Conservation (phyloP, 108 stramenopile species). For the Pseudonitzschia pungens region DNA sequence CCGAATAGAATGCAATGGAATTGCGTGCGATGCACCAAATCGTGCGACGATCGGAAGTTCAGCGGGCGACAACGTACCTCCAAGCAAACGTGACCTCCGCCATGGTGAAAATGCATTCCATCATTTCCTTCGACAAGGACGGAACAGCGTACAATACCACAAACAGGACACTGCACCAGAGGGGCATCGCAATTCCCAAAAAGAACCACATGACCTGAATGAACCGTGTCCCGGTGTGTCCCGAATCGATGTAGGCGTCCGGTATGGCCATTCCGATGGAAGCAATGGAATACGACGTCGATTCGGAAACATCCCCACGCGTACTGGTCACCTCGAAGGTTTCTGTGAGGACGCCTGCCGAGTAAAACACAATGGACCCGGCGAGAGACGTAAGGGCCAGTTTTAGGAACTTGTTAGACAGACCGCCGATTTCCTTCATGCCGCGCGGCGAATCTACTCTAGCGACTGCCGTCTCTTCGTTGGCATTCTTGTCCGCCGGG, state of each 20-base stretch:
- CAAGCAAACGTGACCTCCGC: conserved; percentile 77
- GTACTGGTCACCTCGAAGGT: conserved; percentile 65
- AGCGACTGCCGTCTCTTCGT: no score
- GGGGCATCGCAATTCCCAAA: conserved; percentile 71
- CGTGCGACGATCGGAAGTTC: no score
- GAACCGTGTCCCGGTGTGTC: conserved; percentile 52
- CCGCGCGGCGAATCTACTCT: no score
- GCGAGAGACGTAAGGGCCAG: conserved; percentile 33
- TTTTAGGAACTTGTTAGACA: conserved; percentile 35
- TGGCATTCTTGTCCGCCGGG: conserved; percentile 25
- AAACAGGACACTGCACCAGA: conserved; percentile 54
- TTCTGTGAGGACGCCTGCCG: conserved; percentile 46
- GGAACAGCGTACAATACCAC: conserved; percentile 62
- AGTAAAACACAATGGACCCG: conserved; percentile 31
- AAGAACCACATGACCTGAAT: conserved; percentile 77
- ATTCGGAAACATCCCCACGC: conserved; percentile 49
- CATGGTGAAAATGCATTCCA: conserved; percentile 59
- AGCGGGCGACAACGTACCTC: conserved; percentile 30
- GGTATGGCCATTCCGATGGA: conserved; percentile 70
- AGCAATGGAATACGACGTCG: conserved; percentile 59
- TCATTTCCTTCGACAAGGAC: conserved; percentile 34
- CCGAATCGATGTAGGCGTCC: conserved; percentile 41
- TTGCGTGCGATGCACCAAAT: no score
- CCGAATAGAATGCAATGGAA: no score
- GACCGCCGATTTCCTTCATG: conserved; percentile 46